Percentiles rank a stretch among this genome's conserved stretches.
phyloP scores from a whole-genome alignment of 352 stramenopile genomes.

The Globisporangium perplexum region DNA sequence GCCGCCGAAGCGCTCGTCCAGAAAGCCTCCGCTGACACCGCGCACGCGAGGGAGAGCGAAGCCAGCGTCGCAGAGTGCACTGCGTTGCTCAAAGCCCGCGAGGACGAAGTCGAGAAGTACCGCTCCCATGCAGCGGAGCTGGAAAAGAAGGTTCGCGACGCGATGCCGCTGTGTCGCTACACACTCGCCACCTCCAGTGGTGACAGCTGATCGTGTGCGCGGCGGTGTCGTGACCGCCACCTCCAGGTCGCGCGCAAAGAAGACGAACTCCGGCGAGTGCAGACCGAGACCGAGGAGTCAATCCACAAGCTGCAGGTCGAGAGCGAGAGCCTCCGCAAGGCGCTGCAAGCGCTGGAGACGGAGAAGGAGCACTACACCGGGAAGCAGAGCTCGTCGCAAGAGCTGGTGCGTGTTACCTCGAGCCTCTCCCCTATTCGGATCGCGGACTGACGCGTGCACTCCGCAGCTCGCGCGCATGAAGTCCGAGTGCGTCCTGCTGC shows the following conservation, averaged over 20 bases:
- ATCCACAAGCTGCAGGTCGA: conserved; percentile 47
- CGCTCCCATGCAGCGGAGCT: conserved; percentile 26
- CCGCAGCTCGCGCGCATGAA: conserved; percentile 58
- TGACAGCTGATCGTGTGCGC: background rate
- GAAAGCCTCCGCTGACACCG: conserved; percentile 15
- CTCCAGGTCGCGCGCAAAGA: conserved; percentile 37
- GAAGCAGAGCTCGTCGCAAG: conserved; percentile 52
- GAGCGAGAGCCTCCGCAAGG: conserved; percentile 35
- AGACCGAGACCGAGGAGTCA: conserved; percentile 41
- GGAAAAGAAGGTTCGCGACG: conserved; percentile 41
- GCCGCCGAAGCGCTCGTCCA: conserved; percentile 36
- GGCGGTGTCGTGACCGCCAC: background rate
- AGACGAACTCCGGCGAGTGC: conserved; percentile 27
- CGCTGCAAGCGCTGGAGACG: conserved; percentile 38
- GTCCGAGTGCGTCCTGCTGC: conserved; percentile 52
- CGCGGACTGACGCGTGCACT: background rate
- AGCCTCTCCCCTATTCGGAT: too few species aligned
- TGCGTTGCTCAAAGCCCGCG: conserved; percentile 29
- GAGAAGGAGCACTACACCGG: conserved; percentile 42
- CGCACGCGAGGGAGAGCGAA: conserved; percentile 18
- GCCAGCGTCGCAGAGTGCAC: conserved; percentile 14
- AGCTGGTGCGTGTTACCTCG: conserved; percentile 51
- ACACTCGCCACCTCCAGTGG: background rate
- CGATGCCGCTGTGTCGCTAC: background rate
- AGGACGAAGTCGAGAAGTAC: conserved; percentile 48